These are phyloP conservation scores for Apodospora peruviana DNA, from an alignment of 495 filamentous ascomycete species.

Conservation along the genomic window DNA sequence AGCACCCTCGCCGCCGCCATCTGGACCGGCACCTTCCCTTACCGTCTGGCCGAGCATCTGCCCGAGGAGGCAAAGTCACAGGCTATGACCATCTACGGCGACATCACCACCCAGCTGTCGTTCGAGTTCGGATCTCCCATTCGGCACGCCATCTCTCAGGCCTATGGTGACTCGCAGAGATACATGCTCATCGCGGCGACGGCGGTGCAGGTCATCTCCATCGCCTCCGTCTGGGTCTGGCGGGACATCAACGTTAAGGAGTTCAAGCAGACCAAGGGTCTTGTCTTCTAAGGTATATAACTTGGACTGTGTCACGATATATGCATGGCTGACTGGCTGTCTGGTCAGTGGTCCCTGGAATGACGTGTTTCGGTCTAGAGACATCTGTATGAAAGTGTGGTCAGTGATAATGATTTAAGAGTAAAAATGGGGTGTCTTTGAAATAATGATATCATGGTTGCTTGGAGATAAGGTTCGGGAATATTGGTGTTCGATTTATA, in stretches of 20 bases:
- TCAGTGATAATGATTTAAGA: not conserved
- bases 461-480: too few species aligned
- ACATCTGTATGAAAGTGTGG: not conserved
- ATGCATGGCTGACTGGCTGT: not conserved
- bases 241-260: conserved; percentile 53
- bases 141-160: conserved; percentile 47
- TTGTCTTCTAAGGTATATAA: conserved; percentile 12
- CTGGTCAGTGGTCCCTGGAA: not conserved
- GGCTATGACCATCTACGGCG: conserved; percentile 46
- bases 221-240: conserved; percentile 44
- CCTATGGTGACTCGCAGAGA: conserved; percentile 52
- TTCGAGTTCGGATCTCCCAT: conserved; percentile 47
- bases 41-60: conserved; percentile 46
- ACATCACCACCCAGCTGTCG: conserved; percentile 43
- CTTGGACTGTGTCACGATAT: not conserved
- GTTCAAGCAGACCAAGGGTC: conserved; percentile 36
- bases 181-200: conserved; percentile 52
- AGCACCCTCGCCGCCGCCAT: conserved; percentile 57
- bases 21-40: conserved; percentile 57
- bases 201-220: conserved; percentile 42
- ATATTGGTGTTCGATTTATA: too few species aligned
- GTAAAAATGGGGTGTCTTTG: too few species aligned
- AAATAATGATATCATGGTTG: too few species aligned
- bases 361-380: too few species aligned
- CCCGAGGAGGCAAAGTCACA: conserved; percentile 48